Evolutionary conservation across 352 stramenopile genomes (phyloP).

Genomic region (Phytopythium vexans): DNA sequence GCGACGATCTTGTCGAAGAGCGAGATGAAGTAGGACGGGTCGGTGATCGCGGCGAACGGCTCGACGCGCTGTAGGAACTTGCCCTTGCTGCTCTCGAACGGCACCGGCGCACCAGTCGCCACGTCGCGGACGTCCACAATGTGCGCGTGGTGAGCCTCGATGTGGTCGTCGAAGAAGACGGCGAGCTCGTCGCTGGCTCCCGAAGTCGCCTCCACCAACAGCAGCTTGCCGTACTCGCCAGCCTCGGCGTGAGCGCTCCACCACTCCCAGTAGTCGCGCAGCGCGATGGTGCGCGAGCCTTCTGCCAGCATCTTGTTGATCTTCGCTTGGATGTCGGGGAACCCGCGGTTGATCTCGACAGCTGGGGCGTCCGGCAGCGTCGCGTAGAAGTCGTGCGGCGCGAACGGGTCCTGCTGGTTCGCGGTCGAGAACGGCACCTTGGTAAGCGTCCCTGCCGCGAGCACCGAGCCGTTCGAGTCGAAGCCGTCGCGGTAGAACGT

Average conservation of each 20-base stretch:
- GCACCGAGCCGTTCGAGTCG: slow-evolving; percentile 39
- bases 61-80: slow-evolving; percentile 74
- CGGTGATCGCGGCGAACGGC: slow-evolving; percentile 76
- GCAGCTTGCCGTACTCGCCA: slow-evolving; percentile 72
- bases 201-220: slow-evolving; percentile 37
- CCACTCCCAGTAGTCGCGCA: slow-evolving; percentile 86
- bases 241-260: slow-evolving; percentile 78
- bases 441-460: slow-evolving; percentile 56
- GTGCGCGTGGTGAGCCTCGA: slow-evolving; percentile 66
- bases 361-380: slow-evolving; percentile 3
- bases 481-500: slow-evolving; percentile 81
- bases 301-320: slow-evolving; percentile 26
- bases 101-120: slow-evolving; percentile 35
- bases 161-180: slow-evolving; percentile 83
- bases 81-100: slow-evolving; percentile 48
- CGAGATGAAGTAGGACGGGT: slow-evolving; percentile 69
- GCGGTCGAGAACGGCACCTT: slow-evolving; percentile 58
- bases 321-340: slow-evolving; percentile 41
- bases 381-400: slow-evolving; percentile 39
- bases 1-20: slow-evolving; percentile 38
- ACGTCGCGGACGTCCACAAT: slow-evolving; percentile 80
- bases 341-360: slow-evolving; percentile 58
- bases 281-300: slow-evolving; percentile 39
- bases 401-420: slow-evolving; percentile 20
- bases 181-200: slow-evolving; percentile 6